phyloP scores from a whole-genome alignment of 176 grass and related monocot genomes.

The Triticum timopheevii region DNA sequence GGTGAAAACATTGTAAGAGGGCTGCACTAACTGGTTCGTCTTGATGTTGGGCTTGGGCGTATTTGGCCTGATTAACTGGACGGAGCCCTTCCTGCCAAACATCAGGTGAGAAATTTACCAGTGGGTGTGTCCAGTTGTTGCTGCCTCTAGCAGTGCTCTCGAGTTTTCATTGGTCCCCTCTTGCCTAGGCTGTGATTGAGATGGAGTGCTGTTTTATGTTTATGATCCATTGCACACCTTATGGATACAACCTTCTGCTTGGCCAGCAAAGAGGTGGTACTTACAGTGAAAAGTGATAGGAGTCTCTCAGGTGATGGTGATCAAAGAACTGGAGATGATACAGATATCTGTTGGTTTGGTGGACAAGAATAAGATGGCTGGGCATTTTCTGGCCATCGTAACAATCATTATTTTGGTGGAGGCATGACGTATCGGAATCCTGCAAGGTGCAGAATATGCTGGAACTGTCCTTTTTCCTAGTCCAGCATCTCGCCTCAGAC shows the following conservation, averaged over 20 bases:
- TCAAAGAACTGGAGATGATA: conserved; percentile 31
- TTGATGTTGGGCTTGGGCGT: conserved; percentile 30
- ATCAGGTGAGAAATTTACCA: conserved; percentile 48
- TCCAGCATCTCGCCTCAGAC: conserved; percentile 30
- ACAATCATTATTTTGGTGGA: conserved; percentile 50
- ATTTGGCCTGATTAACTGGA: conserved; percentile 29
- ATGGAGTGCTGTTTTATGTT: conserved; percentile 26
- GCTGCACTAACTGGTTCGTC: conserved; percentile 22
- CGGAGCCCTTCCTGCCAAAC: conserved; percentile 17
- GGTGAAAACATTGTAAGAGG: conserved; percentile 23
- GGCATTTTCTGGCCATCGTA: conserved; percentile 38
- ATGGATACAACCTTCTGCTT: conserved; percentile 36
- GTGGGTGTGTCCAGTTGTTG: background rate
- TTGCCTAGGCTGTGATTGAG: conserved; percentile 28
- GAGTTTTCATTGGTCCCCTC: conserved; percentile 38
- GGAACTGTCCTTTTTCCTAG: conserved; percentile 47
- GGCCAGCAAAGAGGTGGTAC: conserved; percentile 28
- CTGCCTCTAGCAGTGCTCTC: background rate
- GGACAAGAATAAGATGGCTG: conserved; percentile 41
- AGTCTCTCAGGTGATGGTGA: conserved; percentile 25
- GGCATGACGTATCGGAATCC: conserved; percentile 49
- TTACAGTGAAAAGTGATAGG: conserved; percentile 16
- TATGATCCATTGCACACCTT: conserved; percentile 28
- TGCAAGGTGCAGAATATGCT: conserved; percentile 44
- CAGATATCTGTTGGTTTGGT: conserved; percentile 43